phyloP scores from a whole-genome alignment of 768 basidiomycete genomes.

The Tylopilus cervinicoccineus region DNA sequence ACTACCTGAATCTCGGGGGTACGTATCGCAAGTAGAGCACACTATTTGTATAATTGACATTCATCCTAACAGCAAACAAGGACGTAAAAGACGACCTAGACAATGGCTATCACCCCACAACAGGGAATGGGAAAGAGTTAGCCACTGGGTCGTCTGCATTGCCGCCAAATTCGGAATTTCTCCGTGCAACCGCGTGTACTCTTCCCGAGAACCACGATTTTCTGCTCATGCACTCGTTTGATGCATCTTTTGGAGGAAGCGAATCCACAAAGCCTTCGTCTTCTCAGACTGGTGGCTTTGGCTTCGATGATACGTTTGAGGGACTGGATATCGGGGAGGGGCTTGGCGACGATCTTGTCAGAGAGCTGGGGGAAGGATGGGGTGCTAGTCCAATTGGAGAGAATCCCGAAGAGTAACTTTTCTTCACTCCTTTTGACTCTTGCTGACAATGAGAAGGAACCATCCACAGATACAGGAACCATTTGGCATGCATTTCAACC shows the following conservation, averaged over 20 bases:
- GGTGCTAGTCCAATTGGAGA: constrained; percentile 26
- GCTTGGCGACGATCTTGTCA: constrained; percentile 70
- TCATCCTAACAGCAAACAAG: constrained; percentile 5
- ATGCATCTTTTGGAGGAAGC: constrained; percentile 49
- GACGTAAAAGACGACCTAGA: constrained; percentile 36
- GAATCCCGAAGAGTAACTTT: constrained; percentile 13
- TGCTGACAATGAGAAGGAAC: constrained; percentile 15
- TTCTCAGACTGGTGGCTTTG: constrained; percentile 50
- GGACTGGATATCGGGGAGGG: constrained; percentile 55
- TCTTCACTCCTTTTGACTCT: not conserved
- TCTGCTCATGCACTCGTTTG: constrained; percentile 62
- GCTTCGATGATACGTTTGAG: constrained; percentile 53
- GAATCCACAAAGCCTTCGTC: constrained; percentile 42
- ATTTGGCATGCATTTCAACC: constrained; percentile 12
- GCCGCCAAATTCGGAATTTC: constrained; percentile 37
- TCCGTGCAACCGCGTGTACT: constrained; percentile 54
- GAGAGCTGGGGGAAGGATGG: constrained; percentile 74
- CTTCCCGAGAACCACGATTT: constrained; percentile 70
- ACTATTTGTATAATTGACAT: not conserved
- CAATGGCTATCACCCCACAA: constrained; percentile 47
- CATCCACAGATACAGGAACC: constrained; percentile 18
- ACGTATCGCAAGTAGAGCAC: constrained; percentile 9
- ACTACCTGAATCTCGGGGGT: constrained; percentile 51
- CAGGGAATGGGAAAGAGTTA: constrained; percentile 26
- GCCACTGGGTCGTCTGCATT: constrained; percentile 20